A percentile compares a stretch with the other conserved stretches of the same genome.
Conservation (phyloP, 495 filamentous ascomycete species). For the Delitschia confertaspora region DNA sequence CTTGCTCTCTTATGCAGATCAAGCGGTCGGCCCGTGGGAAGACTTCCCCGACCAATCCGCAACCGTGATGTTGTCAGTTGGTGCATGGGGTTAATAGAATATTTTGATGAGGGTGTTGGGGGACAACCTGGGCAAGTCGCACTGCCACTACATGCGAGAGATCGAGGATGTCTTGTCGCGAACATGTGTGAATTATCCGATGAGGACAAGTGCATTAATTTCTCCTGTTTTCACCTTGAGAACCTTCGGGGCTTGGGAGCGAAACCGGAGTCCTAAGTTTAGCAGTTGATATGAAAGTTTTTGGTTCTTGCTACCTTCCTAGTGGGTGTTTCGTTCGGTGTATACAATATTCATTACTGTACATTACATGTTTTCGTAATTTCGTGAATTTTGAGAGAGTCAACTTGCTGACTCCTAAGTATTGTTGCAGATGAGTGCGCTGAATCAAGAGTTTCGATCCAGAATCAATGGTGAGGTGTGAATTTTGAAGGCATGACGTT, state of each 20-base stretch:
- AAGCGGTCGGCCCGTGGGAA: conserved; percentile 11
- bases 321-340: background rate
- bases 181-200: background rate
- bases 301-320: background rate
- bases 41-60: conserved; percentile 7
- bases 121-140: background rate
- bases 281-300: background rate
- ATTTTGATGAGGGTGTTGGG: conserved; percentile 2
- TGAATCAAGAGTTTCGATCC: background rate
- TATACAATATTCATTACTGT: background rate
- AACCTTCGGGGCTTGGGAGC: too few species aligned
- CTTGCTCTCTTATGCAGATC: conserved; percentile 18
- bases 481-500: background rate
- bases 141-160: background rate
- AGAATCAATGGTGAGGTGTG: background rate
- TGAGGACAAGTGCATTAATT: background rate
- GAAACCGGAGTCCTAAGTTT: background rate
- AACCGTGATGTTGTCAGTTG: background rate
- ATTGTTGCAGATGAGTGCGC: background rate
- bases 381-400: too few species aligned
- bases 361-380: background rate
- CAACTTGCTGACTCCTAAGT: conserved; percentile 1
- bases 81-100: conserved; percentile 9
- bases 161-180: conserved; percentile 3
- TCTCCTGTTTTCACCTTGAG: too few species aligned